phyloP scores from a whole-genome alignment of 441 rosid genomes.

The Breynia disticha region DNA sequence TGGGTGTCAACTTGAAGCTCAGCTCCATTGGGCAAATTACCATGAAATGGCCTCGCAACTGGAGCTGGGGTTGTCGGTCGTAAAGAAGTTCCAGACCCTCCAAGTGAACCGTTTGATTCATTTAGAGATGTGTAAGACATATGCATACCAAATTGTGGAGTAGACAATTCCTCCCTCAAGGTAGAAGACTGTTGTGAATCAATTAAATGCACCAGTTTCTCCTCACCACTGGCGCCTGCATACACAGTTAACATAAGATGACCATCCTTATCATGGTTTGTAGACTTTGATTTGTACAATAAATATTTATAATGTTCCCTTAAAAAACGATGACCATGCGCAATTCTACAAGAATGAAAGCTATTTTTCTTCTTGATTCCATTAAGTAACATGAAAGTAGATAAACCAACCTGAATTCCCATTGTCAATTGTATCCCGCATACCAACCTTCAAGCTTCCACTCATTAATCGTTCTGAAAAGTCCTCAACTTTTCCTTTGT shows the following conservation, averaged over 20 bases:
- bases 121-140: conserved; percentile 34
- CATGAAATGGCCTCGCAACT: conserved; percentile 38
- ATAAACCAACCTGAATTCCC: conserved; percentile 50
- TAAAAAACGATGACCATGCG: too few species aligned
- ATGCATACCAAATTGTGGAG: conserved; percentile 36
- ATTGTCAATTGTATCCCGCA: conserved; percentile 38
- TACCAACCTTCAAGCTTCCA: conserved; percentile 42
- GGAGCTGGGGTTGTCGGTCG: conserved; percentile 34
- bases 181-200: conserved; percentile 34
- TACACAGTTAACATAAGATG: conserved; percentile 17
- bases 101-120: conserved; percentile 50
- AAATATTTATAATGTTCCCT: too few species aligned
- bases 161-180: conserved; percentile 47
- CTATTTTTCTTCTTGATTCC: background rate
- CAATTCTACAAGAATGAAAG: conserved; percentile 2
- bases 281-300: too few species aligned
- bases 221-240: conserved; percentile 49
- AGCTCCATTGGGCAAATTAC: conserved; percentile 43
- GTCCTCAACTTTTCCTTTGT: conserved; percentile 49
- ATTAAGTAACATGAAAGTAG: conserved; percentile 11
- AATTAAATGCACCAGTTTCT: conserved; percentile 39
- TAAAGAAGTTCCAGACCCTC: conserved; percentile 32
- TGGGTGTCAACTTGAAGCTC: conserved; percentile 44
- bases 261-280: too few species aligned
- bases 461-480: conserved; percentile 49